phyloP scores from a whole-genome alignment of 768 basidiomycete genomes.

The Dictyophora rubrovolvata region DNA sequence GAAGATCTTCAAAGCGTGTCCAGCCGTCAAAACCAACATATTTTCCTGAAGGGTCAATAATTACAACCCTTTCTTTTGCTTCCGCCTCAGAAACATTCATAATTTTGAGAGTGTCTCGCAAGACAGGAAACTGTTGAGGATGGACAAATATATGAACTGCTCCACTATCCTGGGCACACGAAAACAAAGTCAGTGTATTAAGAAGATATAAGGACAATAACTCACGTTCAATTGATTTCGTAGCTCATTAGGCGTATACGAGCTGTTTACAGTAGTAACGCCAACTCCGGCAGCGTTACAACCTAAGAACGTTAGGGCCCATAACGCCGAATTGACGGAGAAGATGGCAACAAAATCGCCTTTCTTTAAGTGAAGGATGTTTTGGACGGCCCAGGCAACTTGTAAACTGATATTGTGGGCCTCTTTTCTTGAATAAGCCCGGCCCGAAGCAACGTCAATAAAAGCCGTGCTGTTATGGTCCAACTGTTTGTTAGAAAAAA shows the following conservation, averaged over 20 bases:
- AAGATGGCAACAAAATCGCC: constrained; percentile 58
- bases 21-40: constrained; percentile 15
- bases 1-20: constrained; percentile 35
- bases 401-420: constrained; percentile 44
- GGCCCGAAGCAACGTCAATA: constrained; percentile 54
- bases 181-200: neutral
- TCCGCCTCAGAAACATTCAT: constrained; percentile 37
- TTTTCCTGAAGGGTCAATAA: constrained; percentile 32
- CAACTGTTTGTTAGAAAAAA: constrained; percentile 27
- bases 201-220: neutral
- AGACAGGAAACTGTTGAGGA: constrained; percentile 45
- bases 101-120: constrained; percentile 44
- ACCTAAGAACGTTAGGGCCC: constrained; percentile 36
- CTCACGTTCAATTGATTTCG: constrained; percentile 46
- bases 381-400: constrained; percentile 49
- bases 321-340: constrained; percentile 57
- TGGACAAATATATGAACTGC: constrained; percentile 55
- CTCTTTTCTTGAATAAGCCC: constrained; percentile 44
- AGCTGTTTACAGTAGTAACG: constrained; percentile 67
- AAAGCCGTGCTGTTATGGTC: constrained; percentile 34
- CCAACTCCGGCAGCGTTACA: constrained; percentile 55
- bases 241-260: constrained; percentile 60
- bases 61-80: constrained; percentile 43
- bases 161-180: constrained; percentile 34
- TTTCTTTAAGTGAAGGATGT: constrained; percentile 22